phyloP scores from a whole-genome alignment of 2,329 filamentous ascomycete species.

The Kalmusia sp. region DNA sequence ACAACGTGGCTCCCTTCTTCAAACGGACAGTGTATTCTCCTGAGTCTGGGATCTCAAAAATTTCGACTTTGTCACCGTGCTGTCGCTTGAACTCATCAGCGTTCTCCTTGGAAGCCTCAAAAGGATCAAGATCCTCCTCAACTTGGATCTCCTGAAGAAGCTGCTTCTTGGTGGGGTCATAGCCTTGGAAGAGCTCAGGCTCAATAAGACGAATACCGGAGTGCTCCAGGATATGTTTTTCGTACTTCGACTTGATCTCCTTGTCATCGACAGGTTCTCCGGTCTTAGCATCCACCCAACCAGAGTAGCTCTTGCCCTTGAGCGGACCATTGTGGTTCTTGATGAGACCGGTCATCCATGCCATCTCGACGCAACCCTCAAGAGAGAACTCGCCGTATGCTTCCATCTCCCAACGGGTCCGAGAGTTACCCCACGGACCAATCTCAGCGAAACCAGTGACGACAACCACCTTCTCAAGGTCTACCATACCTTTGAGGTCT shows the following conservation, averaged over 20 bases:
- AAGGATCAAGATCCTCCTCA: constrained; percentile 94
- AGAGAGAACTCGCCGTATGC: constrained; percentile 95
- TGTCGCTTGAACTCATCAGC: constrained; percentile 97
- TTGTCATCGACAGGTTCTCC: constrained; percentile 97
- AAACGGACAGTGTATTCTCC: constrained; percentile 94
- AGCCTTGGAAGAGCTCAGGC: constrained; percentile 94
- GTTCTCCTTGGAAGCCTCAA: constrained; percentile 96
- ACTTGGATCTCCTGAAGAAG: constrained; percentile 97
- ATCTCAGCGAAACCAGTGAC: constrained; percentile 96
- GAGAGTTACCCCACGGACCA: constrained; percentile 97
- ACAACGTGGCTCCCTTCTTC: constrained; percentile 92
- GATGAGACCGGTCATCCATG: constrained; percentile 99
- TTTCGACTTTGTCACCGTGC: constrained; percentile 96
- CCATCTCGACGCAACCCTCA: constrained; percentile 98
- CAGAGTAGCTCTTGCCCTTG: constrained; percentile 95
- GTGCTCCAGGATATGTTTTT: constrained; percentile 95
- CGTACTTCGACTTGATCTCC: constrained; percentile 96
- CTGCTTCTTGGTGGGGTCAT: constrained; percentile 98
- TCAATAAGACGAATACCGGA: constrained; percentile 97
- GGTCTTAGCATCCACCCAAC: constrained; percentile 94
- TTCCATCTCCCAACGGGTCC: constrained; percentile 99
- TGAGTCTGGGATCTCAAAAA: constrained; percentile 92
- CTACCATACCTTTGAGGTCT: constrained; percentile 95
- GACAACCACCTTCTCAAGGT: constrained; percentile 96
- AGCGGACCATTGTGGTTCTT: constrained; percentile 97